phyloP scores from a whole-genome alignment of 371 early-diverging fungal species.

The Mycotypha africana region DNA sequence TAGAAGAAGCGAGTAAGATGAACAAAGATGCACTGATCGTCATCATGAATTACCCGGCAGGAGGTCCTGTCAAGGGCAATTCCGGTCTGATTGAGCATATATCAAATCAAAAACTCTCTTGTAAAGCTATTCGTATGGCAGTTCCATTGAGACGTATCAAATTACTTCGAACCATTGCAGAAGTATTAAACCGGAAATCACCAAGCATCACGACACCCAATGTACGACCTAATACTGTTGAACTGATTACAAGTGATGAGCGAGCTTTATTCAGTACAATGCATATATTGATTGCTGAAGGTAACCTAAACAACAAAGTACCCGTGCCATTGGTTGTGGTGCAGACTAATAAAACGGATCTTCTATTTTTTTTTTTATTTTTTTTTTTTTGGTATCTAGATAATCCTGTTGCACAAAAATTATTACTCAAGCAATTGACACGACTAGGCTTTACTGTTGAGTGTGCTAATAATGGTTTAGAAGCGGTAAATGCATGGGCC shows the following conservation, averaged over 20 bases:
- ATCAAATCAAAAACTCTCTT: slow-evolving; percentile 6
- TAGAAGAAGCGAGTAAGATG: slow-evolving; percentile 14
- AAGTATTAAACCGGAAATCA: slow-evolving; percentile 12
- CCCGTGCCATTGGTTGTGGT: too few species aligned
- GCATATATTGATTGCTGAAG: slow-evolving; percentile 40
- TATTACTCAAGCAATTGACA: slow-evolving; percentile 34
- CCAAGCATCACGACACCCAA: not conserved
- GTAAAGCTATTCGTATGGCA: slow-evolving; percentile 40
- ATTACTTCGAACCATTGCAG: slow-evolving; percentile 29
- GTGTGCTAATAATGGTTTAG: slow-evolving; percentile 41
- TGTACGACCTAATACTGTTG: slow-evolving; percentile 1
- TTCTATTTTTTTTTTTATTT: not conserved
- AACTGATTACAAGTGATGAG: slow-evolving; percentile 26
- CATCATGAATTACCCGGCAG: slow-evolving; percentile 38
- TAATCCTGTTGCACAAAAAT: slow-evolving; percentile 42
- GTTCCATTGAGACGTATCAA: slow-evolving; percentile 52
- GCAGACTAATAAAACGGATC: not conserved
- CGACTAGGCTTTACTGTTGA: slow-evolving; percentile 36
- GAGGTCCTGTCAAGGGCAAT: slow-evolving; percentile 12
- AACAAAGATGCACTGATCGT: slow-evolving; percentile 18
- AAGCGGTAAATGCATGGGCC: slow-evolving; percentile 33
- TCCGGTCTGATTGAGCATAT: slow-evolving; percentile 11
- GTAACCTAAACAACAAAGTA: too few species aligned
- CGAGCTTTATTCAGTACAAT: slow-evolving; percentile 23
- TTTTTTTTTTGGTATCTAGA: slow-evolving; percentile 24